Conservation (phyloP, 352 stramenopile species). For the Phytopythium sindhum region DNA sequence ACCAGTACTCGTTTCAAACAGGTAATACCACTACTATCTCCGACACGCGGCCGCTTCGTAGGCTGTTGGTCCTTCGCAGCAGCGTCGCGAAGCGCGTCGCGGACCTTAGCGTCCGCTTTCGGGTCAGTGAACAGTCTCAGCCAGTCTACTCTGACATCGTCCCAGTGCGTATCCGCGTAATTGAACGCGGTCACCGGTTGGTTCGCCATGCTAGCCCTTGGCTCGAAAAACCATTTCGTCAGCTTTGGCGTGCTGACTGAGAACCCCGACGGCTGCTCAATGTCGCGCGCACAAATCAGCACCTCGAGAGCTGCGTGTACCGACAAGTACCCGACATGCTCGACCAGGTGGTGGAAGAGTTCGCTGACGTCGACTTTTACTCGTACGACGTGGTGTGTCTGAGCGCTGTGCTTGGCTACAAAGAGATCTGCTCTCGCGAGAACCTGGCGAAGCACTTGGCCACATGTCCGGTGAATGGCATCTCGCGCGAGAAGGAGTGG, state of each 20-base stretch:
- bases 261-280: background rate
- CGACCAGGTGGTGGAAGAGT: slow-evolving; percentile 56
- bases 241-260: background rate
- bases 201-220: background rate
- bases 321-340: slow-evolving; percentile 74
- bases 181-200: background rate
- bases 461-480: slow-evolving; percentile 61
- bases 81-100: background rate
- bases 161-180: background rate
- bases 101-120: background rate
- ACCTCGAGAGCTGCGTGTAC: slow-evolving; percentile 65
- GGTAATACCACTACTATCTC: background rate
- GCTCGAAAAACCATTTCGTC: background rate
- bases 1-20: background rate
- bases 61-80: background rate
- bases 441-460: slow-evolving; percentile 61
- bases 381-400: too few species aligned
- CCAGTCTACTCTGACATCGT: background rate
- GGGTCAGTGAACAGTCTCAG: background rate
- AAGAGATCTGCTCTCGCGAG: slow-evolving; percentile 71
- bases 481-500: slow-evolving; percentile 74
- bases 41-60: background rate
- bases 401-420: slow-evolving; percentile 76
- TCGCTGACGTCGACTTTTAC: slow-evolving; percentile 54
- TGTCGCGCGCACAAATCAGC: slow-evolving; percentile 8